Conservation (phyloP, 1,284 basidiomycete genomes). For the Rhodotorula sp. region DNA sequence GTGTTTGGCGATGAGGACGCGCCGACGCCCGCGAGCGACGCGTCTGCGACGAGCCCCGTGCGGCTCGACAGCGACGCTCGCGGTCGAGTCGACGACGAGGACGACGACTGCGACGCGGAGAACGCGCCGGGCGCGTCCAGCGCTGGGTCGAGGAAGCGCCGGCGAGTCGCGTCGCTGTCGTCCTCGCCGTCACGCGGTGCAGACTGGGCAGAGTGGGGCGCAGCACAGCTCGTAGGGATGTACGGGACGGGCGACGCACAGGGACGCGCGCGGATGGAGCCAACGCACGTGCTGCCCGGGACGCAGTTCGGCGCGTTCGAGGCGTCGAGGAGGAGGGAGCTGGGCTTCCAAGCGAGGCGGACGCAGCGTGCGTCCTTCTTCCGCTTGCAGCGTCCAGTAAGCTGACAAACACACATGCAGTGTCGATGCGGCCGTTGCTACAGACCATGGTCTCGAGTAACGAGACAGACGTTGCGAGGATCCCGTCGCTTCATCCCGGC, state of each 20-base stretch:
- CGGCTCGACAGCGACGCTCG: neutral
- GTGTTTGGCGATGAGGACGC: constrained; percentile 18
- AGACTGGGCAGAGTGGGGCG: neutral
- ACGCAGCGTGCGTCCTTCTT: constrained; percentile 19
- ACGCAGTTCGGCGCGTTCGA: constrained; percentile 27
- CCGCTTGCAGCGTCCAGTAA: too few relatives aligned
- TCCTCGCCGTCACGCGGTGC: neutral
- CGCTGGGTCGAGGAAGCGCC: neutral
- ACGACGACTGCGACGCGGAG: constrained; percentile 20
- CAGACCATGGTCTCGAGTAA: constrained; percentile 42
- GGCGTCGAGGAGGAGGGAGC: constrained; percentile 19
- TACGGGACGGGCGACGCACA: neutral
- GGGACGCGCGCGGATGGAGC: constrained; percentile 6
- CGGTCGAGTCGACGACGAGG: constrained; percentile 24
- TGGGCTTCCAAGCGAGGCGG: constrained; percentile 12
- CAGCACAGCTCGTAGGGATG: constrained; percentile 1
- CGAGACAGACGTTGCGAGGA: constrained; percentile 40
- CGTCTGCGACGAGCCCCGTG: neutral
- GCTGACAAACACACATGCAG: neutral
- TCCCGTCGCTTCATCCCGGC: constrained; percentile 24
- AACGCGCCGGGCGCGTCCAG: neutral
- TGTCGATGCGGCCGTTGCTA: constrained; percentile 26
- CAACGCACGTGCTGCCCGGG: constrained; percentile 2
- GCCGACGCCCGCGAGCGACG: neutral
- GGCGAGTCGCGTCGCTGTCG: neutral